Base-by-base conservation (phyloP, 345 rosid species). In the Geranium rotundifolium region DNA sequence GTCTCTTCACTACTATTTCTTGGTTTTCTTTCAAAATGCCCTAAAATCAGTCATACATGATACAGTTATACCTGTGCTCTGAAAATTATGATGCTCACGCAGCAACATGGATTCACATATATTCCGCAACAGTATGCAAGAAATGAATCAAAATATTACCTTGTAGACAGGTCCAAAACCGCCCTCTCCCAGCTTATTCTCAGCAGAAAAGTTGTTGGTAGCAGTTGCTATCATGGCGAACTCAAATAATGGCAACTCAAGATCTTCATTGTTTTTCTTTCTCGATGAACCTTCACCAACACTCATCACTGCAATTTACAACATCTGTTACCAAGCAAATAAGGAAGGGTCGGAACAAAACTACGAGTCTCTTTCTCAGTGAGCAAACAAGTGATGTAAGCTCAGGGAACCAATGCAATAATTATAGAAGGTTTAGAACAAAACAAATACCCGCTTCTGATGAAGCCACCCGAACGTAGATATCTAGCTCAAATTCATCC, bases 401-500 rank as follows among this genome's bases (percentile, higher is more conserved):
- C 7, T 31, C 37, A 7, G 3, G 37, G 3, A 7, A 2, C 7
- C 37, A 31, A 31, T 31, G 37, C 3, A 31, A 31, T 31, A n/a
- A n/a, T n/a, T 4, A 34, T n/a, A 30, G 15, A 1, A 18, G 19
- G 2, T 60, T 15, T 19, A 29, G 41, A 27, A 56, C 17, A 7
- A 34, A 29, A 34, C 4, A 19, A 69, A 4, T 72, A 78, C 82
- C 80, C 20, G 71, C 30, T 58, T 81, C 82, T 4, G 81, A 71
- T 27, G 74, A 74, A 6, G 81, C 81, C 72, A 82, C 59, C 61
- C 83, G 52, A 23, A 82, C 60, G 15, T 58, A 75, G 7, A 82
- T 67, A 41, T 76, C 80, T 4, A 46, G 71, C 34, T 52, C 67
- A 6, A 41, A 9, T 31, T 31, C 37, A 31, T 3, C 7, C 4